Conservation (phyloP, 2,329 filamentous ascomycete species). For the Ascochyta clinopodiicola region DNA sequence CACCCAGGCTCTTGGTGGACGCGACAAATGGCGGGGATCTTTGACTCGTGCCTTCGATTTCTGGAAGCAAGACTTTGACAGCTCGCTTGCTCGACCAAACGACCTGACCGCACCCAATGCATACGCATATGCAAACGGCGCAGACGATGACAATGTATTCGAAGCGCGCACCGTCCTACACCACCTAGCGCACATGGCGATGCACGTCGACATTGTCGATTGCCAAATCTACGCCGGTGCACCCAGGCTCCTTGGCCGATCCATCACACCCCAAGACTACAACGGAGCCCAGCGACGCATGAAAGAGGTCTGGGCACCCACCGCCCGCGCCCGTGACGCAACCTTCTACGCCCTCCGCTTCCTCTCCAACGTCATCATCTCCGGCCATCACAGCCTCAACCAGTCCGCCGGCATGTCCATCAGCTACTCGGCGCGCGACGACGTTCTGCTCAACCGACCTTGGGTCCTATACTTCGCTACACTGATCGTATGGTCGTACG, state of each 20-base stretch:
- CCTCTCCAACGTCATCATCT: conserved; percentile 80
- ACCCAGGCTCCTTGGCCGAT: conserved; percentile 81
- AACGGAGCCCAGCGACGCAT: conserved; percentile 80
- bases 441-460: conserved; percentile 86
- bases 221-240: conserved; percentile 95
- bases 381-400: conserved; percentile 55
- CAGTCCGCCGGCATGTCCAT: conserved; percentile 32
- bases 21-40: conserved; percentile 88
- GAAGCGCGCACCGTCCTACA: conserved; percentile 90
- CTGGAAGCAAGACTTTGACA: conserved; percentile 93
- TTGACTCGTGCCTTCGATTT: conserved; percentile 88
- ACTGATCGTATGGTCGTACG: conserved; percentile 94
- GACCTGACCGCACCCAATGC: conserved; percentile 39
- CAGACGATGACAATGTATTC: conserved; percentile 74
- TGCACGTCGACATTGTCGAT: conserved; percentile 97
- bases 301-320: conserved; percentile 88
- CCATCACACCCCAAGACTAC: conserved; percentile 83
- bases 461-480: conserved; percentile 96
- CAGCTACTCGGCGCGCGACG: conserved; percentile 81
- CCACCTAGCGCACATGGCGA: conserved; percentile 95
- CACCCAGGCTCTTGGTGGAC: conserved; percentile 78
- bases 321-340: conserved; percentile 85
- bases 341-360: conserved; percentile 93
- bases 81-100: conserved; percentile 69
- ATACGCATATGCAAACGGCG: conserved; percentile 39